phyloP scores from a whole-genome alignment of 805 yeast genomes.

The Tetrapisispora arboricola region DNA sequence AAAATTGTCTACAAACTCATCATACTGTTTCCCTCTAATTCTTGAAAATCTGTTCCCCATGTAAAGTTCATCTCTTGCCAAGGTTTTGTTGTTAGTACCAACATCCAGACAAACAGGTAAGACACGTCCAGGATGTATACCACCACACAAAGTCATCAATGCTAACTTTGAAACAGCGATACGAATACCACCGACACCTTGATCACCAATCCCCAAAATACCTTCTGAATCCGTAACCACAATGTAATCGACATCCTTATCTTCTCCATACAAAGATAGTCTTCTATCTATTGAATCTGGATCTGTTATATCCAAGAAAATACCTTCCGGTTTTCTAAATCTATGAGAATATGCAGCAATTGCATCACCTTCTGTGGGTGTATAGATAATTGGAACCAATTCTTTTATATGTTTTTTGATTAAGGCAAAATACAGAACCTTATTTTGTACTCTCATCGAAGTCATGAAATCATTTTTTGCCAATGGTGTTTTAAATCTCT shows the following conservation, averaged over 20 bases:
- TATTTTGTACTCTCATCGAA: conserved; percentile 83
- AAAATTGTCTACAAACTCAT: conserved; percentile 72
- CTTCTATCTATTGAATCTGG: conserved; percentile 73
- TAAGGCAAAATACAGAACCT: conserved; percentile 79
- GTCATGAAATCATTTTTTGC: conserved; percentile 92
- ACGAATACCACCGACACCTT: conserved; percentile 94
- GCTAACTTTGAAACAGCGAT: conserved; percentile 88
- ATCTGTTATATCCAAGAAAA: conserved; percentile 76
- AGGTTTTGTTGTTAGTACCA: conserved; percentile 81
- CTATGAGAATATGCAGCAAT: conserved; percentile 86
- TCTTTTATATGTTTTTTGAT: conserved; percentile 84
- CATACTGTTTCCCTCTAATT: conserved; percentile 78
- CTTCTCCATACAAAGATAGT: conserved; percentile 53
- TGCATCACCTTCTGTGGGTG: conserved; percentile 94
- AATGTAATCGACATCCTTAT: conserved; percentile 87
- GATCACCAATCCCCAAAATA: conserved; percentile 94
- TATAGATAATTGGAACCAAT: conserved; percentile 71
- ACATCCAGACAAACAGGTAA: conserved; percentile 85
- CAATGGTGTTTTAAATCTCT: conserved; percentile 66
- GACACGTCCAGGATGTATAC: conserved; percentile 93
- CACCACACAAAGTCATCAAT: conserved; percentile 92
- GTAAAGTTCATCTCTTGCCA: conserved; percentile 75
- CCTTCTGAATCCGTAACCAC: conserved; percentile 96
- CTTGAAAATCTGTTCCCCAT: conserved; percentile 86
- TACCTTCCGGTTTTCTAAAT: conserved; percentile 93